Conservation (phyloP, 495 filamentous ascomycete genomes). For the Penicillium chermesinum region DNA sequence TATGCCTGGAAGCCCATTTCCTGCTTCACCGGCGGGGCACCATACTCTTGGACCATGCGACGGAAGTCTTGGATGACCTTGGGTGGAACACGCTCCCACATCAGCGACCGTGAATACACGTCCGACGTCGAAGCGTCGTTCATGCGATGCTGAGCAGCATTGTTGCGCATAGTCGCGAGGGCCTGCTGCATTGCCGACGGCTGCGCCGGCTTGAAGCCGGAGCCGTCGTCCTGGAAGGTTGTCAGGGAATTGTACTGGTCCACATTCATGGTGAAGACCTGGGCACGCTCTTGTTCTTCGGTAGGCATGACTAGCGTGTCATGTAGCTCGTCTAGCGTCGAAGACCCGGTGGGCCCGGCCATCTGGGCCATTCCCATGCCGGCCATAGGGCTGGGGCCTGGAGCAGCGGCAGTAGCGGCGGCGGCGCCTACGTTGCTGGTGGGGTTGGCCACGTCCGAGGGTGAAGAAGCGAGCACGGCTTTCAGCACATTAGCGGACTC, state of each 20-base stretch:
- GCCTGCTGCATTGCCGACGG: slow-evolving; percentile 72
- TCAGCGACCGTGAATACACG: slow-evolving; percentile 85
- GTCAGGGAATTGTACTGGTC: slow-evolving; percentile 88
- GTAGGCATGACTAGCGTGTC: slow-evolving; percentile 68
- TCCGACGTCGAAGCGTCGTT: slow-evolving; percentile 45
- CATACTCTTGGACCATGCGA: slow-evolving; percentile 68
- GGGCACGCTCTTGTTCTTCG: slow-evolving; percentile 82
- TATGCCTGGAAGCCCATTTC: slow-evolving; percentile 21
- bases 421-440: slow-evolving; percentile 34
- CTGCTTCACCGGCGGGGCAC: slow-evolving; percentile 33
- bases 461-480: slow-evolving; percentile 69
- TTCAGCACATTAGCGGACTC: slow-evolving; percentile 89
- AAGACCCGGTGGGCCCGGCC: slow-evolving; percentile 50
- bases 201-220: slow-evolving; percentile 40
- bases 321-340: slow-evolving; percentile 69
- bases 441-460: slow-evolving; percentile 30
- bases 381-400: slow-evolving; percentile 42
- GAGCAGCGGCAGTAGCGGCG: slow-evolving; percentile 19
- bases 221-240: slow-evolving; percentile 43
- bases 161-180: slow-evolving; percentile 72
- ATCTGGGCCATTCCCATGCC: slow-evolving; percentile 46
- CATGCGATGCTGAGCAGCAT: slow-evolving; percentile 42
- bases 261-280: slow-evolving; percentile 77
- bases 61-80: slow-evolving; percentile 92
- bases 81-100: slow-evolving; percentile 89